Conservation (phyloP, 768 basidiomycete species). For the Lactarius deliciosus region DNA sequence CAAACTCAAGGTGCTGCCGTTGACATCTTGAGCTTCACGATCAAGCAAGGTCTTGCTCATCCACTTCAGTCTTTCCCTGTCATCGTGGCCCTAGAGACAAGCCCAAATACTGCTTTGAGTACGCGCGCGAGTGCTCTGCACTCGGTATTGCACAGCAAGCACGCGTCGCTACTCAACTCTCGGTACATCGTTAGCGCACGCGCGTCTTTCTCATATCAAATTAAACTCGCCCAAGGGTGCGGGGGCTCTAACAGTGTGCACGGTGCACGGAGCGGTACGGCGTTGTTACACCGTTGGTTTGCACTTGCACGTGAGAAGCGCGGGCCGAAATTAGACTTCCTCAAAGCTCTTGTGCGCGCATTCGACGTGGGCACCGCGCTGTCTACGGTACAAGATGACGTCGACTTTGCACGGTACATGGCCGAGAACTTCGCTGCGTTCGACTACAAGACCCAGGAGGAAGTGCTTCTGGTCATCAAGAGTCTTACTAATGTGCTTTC, state of each 20-base stretch:
- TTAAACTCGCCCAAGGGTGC: slow-evolving; percentile 45
- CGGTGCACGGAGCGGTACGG: slow-evolving; percentile 52
- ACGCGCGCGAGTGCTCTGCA: slow-evolving; percentile 80
- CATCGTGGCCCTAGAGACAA: slow-evolving; percentile 92
- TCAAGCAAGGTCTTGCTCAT: slow-evolving; percentile 94
- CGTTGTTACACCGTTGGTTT: slow-evolving; percentile 89
- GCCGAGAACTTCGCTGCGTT: slow-evolving; percentile 90
- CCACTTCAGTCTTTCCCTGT: slow-evolving; percentile 94
- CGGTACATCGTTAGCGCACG: slow-evolving; percentile 80
- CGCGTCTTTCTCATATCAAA: slow-evolving; percentile 83
- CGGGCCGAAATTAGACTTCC: slow-evolving; percentile 78
- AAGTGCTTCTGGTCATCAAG: slow-evolving; percentile 82
- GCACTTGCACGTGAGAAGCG: slow-evolving; percentile 89
- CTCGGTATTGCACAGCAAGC: slow-evolving; percentile 80
- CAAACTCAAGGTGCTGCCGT: slow-evolving; percentile 81
- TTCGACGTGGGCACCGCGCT: slow-evolving; percentile 71
- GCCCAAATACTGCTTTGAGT: slow-evolving; percentile 56
- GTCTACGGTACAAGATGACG: slow-evolving; percentile 69
- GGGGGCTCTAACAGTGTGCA: slow-evolving; percentile 38
- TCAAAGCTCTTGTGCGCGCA: slow-evolving; percentile 76
- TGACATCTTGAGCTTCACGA: slow-evolving; percentile 88
- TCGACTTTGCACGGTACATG: slow-evolving; percentile 88
- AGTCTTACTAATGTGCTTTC: slow-evolving; percentile 73
- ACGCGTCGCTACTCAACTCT: slow-evolving; percentile 84
- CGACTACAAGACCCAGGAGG: slow-evolving; percentile 95